Evolutionary conservation across 2,329 filamentous ascomycete species (phyloP).

Genomic region (Penicillium freii): DNA sequence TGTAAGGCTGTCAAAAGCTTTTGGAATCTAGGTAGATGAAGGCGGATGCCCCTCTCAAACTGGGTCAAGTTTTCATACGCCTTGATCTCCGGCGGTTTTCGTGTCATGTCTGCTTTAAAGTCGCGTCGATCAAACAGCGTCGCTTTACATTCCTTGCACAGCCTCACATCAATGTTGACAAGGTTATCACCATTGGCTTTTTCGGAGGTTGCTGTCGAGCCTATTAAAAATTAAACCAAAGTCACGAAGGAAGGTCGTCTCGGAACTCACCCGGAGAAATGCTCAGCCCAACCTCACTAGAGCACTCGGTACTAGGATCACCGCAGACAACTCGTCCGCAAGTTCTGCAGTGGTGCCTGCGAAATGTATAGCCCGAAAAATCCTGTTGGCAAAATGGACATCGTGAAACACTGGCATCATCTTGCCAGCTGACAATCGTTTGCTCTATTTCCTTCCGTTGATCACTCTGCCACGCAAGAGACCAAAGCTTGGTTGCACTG

Average conservation of each 20-base stretch:
- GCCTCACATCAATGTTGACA: conserved; percentile 75
- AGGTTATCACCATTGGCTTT: conserved; percentile 49
- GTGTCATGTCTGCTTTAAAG: conserved; percentile 67
- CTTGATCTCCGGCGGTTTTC: conserved; percentile 71
- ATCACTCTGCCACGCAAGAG: conserved; percentile 66
- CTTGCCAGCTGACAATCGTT: conserved; percentile 91
- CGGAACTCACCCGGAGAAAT: conserved; percentile 62
- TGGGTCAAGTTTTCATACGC: conserved; percentile 81
- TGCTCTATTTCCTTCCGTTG: conserved; percentile 82
- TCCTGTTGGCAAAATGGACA: conserved; percentile 97
- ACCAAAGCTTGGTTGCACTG: conserved; percentile 47
- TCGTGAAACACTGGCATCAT: conserved; percentile 73
- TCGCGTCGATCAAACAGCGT: conserved; percentile 72
- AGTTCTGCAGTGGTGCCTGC: conserved; percentile 89
- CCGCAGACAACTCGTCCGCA: conserved; percentile 93
- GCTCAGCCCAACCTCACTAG: conserved; percentile 76
- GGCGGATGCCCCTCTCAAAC: conserved; percentile 81
- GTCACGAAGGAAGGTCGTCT: background rate
- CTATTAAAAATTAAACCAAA: conserved; percentile 32
- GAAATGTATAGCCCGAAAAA: conserved; percentile 88
- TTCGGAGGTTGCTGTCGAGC: conserved; percentile 40
- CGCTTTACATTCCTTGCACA: conserved; percentile 84
- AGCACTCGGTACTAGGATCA: conserved; percentile 80
- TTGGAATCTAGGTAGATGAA: conserved; percentile 81
- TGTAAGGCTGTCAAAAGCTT: conserved; percentile 71